Evolutionary conservation across 768 basidiomycete species (phyloP), one percentile per base, ranked within the genome.

Genomic region (Macrolepiota albuminosa): DNA sequence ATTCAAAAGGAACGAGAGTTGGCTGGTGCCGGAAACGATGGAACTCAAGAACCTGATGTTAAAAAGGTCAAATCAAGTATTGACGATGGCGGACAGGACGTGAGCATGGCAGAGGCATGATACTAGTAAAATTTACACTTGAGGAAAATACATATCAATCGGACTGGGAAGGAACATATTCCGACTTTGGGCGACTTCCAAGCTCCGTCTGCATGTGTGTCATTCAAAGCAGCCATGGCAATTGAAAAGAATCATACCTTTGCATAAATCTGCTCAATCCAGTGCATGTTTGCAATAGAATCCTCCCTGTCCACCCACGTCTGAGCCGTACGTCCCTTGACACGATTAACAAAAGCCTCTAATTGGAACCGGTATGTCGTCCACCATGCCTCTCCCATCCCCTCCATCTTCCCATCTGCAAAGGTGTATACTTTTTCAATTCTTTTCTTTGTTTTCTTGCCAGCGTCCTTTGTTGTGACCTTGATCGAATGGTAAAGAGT

Each of bases 261-360:
- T 31, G 73, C 75, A 64, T 88, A 87, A 16, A 87, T 74, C 11
- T 69, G 73, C 72, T 88, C 87, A 49, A 88, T 79, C 68, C 75
- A 81, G 62, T 78, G 71, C 77, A 86, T 84, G 53, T 85, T 81
- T 56, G 71, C 69, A 48, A 87, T 68, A 2, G 83, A 80, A 65
- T 86, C 82, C 57, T 87, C 80, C 14, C 69, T 70, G 7, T 72
- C 67, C 40, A 86, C 63, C 86, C 87, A 89, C 14, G 76, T 77
- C 58, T 80, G 75, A 2, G 84, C 81, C 24, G 70, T 68, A 37
- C 80, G 73, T 18, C 84, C 84, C 59, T 74, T 75, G 48, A 88
- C 61, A 67, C 75, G 78, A 65, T 89, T 82, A 8, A 88, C 81
- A 58, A 87, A 87, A 7, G 81, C 83, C 70, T 88, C 85, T 40